A percentile compares a stretch with the other conserved stretches of the same genome.
Evolutionary conservation across 257 asterid species (phyloP).

Genomic region (Nicotiana otophora): DNA sequence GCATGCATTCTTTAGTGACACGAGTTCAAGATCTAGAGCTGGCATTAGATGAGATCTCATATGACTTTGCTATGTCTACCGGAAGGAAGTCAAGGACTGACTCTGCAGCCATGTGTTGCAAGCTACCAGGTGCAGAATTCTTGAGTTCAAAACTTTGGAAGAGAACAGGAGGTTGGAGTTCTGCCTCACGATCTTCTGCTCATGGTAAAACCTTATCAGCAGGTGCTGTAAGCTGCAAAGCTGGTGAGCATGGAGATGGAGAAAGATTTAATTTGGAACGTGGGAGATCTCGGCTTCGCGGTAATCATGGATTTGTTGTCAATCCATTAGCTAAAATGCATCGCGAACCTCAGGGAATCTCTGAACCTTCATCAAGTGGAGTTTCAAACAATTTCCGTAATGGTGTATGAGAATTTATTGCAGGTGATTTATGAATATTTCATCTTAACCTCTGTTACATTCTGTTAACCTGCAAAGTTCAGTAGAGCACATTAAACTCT

Average conservation of each 20-base stretch:
- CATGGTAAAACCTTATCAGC: slow-evolving; percentile 33
- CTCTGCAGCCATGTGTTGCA: slow-evolving; percentile 51
- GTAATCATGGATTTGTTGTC: slow-evolving; percentile 47
- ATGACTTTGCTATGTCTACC: slow-evolving; percentile 67
- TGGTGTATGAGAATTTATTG: slow-evolving; percentile 23
- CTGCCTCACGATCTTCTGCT: slow-evolving; percentile 31
- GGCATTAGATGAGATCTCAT: slow-evolving; percentile 83
- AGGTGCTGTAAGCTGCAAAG: slow-evolving; percentile 12
- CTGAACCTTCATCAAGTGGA: slow-evolving; percentile 42
- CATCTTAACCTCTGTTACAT: neutral
- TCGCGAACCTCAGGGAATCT: slow-evolving; percentile 30
- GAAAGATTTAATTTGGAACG: slow-evolving; percentile 30
- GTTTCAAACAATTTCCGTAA: slow-evolving; percentile 21
- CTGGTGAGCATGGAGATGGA: slow-evolving; percentile 19
- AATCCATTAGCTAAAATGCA: slow-evolving; percentile 70
- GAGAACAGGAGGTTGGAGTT: slow-evolving; percentile 37
- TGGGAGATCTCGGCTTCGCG: slow-evolving; percentile 32
- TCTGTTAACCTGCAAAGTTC: neutral
- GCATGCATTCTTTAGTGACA: slow-evolving; percentile 73
- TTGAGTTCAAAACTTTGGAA: slow-evolving; percentile 77
- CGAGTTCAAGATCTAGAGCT: slow-evolving; percentile 88
- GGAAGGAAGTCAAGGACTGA: slow-evolving; percentile 49
- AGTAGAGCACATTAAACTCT: neutral
- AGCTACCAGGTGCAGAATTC: slow-evolving; percentile 66
- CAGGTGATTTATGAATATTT: neutral